Base-by-base conservation (phyloP, 2,329 filamentous ascomycete species). In the Huntiella abstrusa region DNA sequence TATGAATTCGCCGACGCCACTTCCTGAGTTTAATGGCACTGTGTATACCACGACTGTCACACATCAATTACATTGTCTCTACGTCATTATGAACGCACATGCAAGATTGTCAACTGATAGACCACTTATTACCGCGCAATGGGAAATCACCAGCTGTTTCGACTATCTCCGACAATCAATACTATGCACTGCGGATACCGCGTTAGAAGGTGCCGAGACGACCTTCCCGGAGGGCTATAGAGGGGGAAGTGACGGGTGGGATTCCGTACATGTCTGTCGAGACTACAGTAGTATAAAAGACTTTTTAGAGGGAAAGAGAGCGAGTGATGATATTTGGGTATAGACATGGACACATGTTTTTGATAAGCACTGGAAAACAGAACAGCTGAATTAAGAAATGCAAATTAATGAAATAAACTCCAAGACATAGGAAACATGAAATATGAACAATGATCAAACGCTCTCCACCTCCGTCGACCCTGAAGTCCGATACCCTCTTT, bases 141-240 rank as follows among this genome's bases (percentile, higher is more conserved):
- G 50, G 61, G 65, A 68, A 55, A 64, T 68, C 58, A 62, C 64
- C 45, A 65, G 68, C 57, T 68, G 65, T 58, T 65, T 67, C 54
- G 62, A 64, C 52, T 68, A 68, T 54, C 60, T 68, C 56, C 58
- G 65, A 8, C 62, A 68, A 54, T 62, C 62, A 35, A 62, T 68
- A 49, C 61, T 67, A 59, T 68, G 65, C 54, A 60, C 57, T 22
- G 61, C 63, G 44, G 65, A 68, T 50, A 65, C 64, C 49, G 64
- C 64, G 1, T 55, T 67, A 40, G 65, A 68, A 55, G 63, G 63
- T 13, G 56, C 62, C 46, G 58, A 65, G 49, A 63, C 62, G 2
- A 60, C 59, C 0, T 63, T 64, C 39, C 62, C 63, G 0, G 51
- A 55, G 1, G 59, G 57, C 0, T 56, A 60, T 13, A 33, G 44